Conservation (phyloP, 2,329 filamentous ascomycete genomes). For the Aureobasidium sp. region DNA sequence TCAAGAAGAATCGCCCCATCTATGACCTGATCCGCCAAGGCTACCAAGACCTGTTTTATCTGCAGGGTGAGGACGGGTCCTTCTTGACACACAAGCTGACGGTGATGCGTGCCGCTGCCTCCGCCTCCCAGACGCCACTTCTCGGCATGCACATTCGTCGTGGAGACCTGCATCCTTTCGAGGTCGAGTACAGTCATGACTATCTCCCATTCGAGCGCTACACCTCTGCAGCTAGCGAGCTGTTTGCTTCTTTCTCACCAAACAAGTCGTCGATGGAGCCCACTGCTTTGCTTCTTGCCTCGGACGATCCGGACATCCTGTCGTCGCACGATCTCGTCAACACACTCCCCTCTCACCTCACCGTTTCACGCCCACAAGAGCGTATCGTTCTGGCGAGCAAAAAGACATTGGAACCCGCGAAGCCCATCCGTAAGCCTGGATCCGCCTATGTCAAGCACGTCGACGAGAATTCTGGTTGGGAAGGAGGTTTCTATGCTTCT, state of each 20-base stretch:
- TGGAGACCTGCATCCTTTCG: slow-evolving; percentile 68
- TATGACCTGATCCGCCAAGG: slow-evolving; percentile 62
- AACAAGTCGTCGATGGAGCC: slow-evolving; percentile 10
- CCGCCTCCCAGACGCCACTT: slow-evolving; percentile 43
- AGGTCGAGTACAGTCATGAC: slow-evolving; percentile 69
- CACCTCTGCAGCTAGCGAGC: slow-evolving; percentile 47
- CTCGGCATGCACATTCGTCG: slow-evolving; percentile 73
- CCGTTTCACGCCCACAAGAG: slow-evolving; percentile 55
- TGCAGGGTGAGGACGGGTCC: slow-evolving; percentile 54
- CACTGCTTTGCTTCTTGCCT: slow-evolving; percentile 56
- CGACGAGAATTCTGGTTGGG: slow-evolving; percentile 75
- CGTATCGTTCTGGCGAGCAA: slow-evolving; percentile 69
- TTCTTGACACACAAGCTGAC: slow-evolving; percentile 56
- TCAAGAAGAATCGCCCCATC: slow-evolving; percentile 46
- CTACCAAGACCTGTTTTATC: slow-evolving; percentile 65
- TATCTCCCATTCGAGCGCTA: slow-evolving; percentile 71
- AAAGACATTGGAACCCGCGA: slow-evolving; percentile 31
- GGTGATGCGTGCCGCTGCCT: slow-evolving; percentile 44
- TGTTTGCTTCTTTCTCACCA: background rate
- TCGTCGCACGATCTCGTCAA: slow-evolving; percentile 54
- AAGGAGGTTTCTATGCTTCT: slow-evolving; percentile 74
- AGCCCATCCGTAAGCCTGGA: slow-evolving; percentile 31
- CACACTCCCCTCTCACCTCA: slow-evolving; percentile 22
- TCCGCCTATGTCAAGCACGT: slow-evolving; percentile 56
- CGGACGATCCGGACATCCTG: slow-evolving; percentile 73